A percentile compares a stretch with the other conserved stretches of the same genome.
Conservation (phyloP, 345 rosid species). For the Eutrema japonicum region DNA sequence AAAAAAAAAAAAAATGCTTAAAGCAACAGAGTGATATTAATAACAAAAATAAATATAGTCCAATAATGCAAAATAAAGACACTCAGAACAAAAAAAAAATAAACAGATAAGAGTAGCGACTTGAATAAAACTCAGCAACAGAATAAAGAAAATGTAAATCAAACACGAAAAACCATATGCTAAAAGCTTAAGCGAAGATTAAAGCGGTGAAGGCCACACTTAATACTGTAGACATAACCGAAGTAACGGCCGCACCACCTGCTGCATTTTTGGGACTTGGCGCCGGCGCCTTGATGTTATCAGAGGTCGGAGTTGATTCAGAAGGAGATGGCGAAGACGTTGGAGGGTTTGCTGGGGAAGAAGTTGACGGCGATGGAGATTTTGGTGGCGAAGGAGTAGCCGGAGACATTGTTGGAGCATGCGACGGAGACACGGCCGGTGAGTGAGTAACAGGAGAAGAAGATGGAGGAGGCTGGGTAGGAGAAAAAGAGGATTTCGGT, state of each 20-base stretch:
- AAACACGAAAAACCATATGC: background rate
- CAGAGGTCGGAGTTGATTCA: conserved; percentile 2
- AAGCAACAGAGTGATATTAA: background rate
- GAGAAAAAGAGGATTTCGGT: background rate
- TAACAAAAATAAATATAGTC: background rate
- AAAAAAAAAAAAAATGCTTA: no score
- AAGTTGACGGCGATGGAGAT: conserved; percentile 23
- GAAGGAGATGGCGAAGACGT: conserved; percentile 33
- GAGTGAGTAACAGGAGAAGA: background rate
- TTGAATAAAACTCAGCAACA: background rate
- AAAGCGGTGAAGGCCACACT: conserved; percentile 7
- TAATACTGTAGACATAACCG: conserved; percentile 30
- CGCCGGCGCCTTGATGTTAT: conserved; percentile 26
- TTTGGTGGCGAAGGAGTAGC: conserved; percentile 17
- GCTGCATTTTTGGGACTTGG: conserved; percentile 31
- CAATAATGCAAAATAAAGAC: background rate
- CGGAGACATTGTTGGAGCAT: background rate
- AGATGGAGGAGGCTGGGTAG: background rate
- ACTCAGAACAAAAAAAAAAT: background rate
- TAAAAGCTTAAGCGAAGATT: conserved; percentile 23
- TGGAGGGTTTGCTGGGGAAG: conserved; percentile 23
- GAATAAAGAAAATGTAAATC: background rate
- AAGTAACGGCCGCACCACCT: conserved; percentile 7
- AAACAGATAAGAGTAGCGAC: background rate
- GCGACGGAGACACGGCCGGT: conserved; percentile 14